phyloP scores from a whole-genome alignment of 1,139 yeast genomes.

The Suhomyces anneliseae region DNA sequence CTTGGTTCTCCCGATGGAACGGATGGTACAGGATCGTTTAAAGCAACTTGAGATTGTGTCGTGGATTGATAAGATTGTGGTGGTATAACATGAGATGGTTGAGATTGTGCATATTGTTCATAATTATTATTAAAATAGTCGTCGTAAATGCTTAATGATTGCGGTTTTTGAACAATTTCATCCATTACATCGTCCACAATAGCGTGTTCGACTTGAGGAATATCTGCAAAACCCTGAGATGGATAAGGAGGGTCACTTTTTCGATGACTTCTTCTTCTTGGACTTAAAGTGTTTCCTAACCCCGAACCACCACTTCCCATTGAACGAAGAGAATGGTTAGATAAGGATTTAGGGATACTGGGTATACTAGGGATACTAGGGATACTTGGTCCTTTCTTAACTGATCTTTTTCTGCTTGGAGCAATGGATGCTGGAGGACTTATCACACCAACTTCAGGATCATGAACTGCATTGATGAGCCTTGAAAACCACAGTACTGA shows the following conservation, averaged over 20 bases:
- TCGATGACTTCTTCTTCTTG: slow-evolving; percentile 8
- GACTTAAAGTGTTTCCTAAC: neutral
- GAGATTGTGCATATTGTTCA: neutral
- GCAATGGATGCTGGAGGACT: neutral
- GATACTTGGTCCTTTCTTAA: slow-evolving; percentile 3
- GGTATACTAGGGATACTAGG: too few relatives aligned
- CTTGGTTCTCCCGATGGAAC: neutral
- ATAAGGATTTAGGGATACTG: slow-evolving; percentile 5
- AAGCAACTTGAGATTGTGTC: neutral
- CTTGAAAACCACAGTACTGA: neutral
- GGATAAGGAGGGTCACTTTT: slow-evolving; percentile 11
- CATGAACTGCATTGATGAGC: neutral
- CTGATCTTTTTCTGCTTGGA: slow-evolving; percentile 4
- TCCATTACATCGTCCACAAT: slow-evolving; percentile 6
- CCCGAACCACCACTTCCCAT: neutral
- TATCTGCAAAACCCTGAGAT: slow-evolving; percentile 2
- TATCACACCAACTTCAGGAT: neutral
- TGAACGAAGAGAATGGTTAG: slow-evolving; percentile 7
- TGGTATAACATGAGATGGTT: neutral
- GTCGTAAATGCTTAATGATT: slow-evolving; percentile 4
- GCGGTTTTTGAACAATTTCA: slow-evolving; percentile 4
- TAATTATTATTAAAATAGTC: slow-evolving; percentile 8
- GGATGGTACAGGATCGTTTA: neutral
- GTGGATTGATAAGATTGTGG: neutral
- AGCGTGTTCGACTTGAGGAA: slow-evolving; percentile 8